Conservation (phyloP, 257 asterid genomes). For the Mitragyna speciosa region DNA sequence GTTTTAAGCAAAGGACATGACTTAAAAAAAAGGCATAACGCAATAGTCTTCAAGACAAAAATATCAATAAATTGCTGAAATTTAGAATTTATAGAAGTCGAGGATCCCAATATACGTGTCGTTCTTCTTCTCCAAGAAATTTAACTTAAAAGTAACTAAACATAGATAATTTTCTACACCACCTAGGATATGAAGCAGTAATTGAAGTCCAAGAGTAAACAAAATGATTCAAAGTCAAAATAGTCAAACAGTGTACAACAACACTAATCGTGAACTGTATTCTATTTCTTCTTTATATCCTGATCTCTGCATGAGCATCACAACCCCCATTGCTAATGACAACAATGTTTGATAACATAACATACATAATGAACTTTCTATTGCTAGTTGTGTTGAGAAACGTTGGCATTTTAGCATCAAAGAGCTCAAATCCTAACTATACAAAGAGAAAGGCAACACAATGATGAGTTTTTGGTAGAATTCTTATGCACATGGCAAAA, state of each 20-base stretch:
- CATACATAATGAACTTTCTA: not conserved
- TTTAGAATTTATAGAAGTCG: not conserved
- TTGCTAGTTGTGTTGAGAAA: not conserved
- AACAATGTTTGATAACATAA: not conserved
- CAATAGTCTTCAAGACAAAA: no score
- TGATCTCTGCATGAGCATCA: not conserved
- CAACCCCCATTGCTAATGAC: no score
- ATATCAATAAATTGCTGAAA: no score
- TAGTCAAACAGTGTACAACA: not conserved
- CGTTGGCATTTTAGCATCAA: not conserved
- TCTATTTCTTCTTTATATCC: not conserved
- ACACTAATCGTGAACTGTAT: not conserved
- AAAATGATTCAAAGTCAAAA: not conserved
- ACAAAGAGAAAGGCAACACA: not conserved
- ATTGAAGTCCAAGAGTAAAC: not conserved
- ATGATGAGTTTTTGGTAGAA: slow-evolving; percentile 1
- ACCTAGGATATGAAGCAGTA: not conserved
- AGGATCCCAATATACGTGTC: not conserved
- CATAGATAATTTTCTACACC: not conserved
- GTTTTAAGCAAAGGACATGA: no score
- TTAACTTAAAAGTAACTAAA: not conserved
- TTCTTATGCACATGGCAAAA: slow-evolving; percentile 10
- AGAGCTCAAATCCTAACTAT: not conserved
- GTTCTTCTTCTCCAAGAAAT: not conserved
- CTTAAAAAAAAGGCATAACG: no score